Percentiles rank a stretch among this genome's conserved stretches.
Evolutionary conservation across 768 basidiomycete species (phyloP).

Genomic region (Crucibulum laeve): DNA sequence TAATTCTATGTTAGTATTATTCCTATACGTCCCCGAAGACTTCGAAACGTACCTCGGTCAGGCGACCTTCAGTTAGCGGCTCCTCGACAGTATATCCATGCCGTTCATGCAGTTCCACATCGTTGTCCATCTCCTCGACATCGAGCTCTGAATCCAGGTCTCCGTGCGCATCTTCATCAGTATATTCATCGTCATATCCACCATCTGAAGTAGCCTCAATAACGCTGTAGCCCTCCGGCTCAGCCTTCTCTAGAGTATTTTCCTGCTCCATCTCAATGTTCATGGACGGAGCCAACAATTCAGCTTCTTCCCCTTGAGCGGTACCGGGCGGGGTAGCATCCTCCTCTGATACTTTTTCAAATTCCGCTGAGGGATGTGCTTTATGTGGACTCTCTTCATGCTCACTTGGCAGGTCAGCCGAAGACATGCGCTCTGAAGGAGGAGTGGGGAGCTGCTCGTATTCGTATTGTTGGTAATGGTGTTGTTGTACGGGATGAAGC

Average conservation of each 20-base stretch:
- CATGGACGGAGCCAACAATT: slow-evolving; percentile 3
- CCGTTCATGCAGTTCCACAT: slow-evolving; percentile 11
- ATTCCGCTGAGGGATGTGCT: background rate
- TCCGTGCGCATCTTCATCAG: slow-evolving; percentile 11
- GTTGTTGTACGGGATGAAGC: no score
- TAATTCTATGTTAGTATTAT: slow-evolving; percentile 1
- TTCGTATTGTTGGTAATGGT: slow-evolving; percentile 6
- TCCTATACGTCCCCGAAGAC: background rate
- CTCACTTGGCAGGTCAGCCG: background rate
- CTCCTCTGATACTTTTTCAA: slow-evolving; percentile 6
- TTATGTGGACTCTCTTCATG: background rate
- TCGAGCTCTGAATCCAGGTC: slow-evolving; percentile 14
- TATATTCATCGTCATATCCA: slow-evolving; percentile 6
- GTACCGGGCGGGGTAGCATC: slow-evolving; percentile 2
- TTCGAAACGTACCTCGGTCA: slow-evolving; percentile 23
- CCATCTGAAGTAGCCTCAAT: slow-evolving; percentile 6
- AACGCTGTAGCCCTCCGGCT: background rate
- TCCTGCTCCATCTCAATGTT: slow-evolving; percentile 1
- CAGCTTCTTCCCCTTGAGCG: slow-evolving; percentile 2
- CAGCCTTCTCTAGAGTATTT: slow-evolving; percentile 4
- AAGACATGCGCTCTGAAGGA: slow-evolving; percentile 13
- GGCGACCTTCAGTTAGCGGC: slow-evolving; percentile 20
- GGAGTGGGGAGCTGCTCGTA: slow-evolving; percentile 18
- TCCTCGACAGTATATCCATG: slow-evolving; percentile 27
- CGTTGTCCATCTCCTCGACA: slow-evolving; percentile 8